Evolutionary conservation across 306 rosid genomes (phyloP), one percentile per base, ranked within the genome.

Genomic region (Begonia loranthoides): DNA sequence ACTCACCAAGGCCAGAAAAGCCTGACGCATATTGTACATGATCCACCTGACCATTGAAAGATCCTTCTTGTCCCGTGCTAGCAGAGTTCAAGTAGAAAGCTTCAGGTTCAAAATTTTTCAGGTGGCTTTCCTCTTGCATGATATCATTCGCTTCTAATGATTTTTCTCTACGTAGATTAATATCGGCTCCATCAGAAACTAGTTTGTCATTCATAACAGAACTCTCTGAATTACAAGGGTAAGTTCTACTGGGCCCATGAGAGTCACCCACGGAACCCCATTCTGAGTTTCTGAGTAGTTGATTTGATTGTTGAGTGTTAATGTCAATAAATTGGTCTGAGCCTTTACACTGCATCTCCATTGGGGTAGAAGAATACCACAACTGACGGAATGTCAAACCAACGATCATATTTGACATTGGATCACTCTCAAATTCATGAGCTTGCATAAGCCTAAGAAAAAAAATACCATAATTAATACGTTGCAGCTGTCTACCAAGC

Each of bases 331-430:
- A 46, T 56, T 62, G 76, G 43, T 79, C 72, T 24, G 71, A 56
- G 67, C 64, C 82, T 59, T 63, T 77, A 80, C 75, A 61, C 58
- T 71, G 73, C 58, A 79, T 67, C 70, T 79, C 89, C 62, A 63
- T 41, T 10, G 93, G 87, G 54, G 81, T 61, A 45, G 70, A 67
- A 45, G 89, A 73, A 65, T 73, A 79, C 93, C 95, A 89, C 45
- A 73, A 38, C 49, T 75, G 79, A 64, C 71, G 80, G 69, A 53
- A 82, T 61, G 82, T 60, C 78, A 81, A 63, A 52, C 89, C 97
- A 44, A 78, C 58, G 45, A 78, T 60, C 73, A 85, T 59, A 70
- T 76, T 75, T 44, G 77, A 69, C 66, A 67, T 53, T 9, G 87
- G 78, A 61, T 72, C 81, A 50, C 41, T 19, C 38, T 51, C 78